A percentile compares a stretch with the other conserved stretches of the same genome.
Evolutionary conservation across 768 basidiomycete species (phyloP).

Genomic region (Stropharia rugosoannulata): DNA sequence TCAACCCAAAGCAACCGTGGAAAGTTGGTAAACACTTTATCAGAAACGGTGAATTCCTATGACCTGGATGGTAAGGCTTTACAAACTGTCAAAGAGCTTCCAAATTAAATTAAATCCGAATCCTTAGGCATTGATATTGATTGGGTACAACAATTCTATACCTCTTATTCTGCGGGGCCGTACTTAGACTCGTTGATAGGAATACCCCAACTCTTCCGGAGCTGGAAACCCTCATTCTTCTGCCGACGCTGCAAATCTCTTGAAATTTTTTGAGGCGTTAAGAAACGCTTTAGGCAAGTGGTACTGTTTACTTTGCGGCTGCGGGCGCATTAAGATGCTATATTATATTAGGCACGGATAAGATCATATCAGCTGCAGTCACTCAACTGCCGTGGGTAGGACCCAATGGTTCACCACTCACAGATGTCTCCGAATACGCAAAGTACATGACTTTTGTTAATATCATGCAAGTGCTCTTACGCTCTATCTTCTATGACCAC

Average conservation of each 20-base stretch:
- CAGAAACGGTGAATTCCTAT: conserved; percentile 52
- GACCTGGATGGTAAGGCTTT: conserved; percentile 51
- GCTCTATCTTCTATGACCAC: neutral
- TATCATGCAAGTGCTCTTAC: conserved; percentile 47
- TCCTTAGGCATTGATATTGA: conserved; percentile 41
- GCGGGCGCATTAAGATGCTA: neutral
- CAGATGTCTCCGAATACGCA: conserved; percentile 66
- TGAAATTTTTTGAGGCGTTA: conserved; percentile 56
- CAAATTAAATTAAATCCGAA: neutral
- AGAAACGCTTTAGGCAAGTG: conserved; percentile 48
- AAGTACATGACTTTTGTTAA: conserved; percentile 63
- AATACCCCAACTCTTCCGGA: conserved; percentile 67
- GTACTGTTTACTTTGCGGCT: neutral
- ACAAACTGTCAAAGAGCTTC: conserved; percentile 16
- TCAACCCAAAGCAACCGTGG: conserved; percentile 41
- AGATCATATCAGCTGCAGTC: conserved; percentile 71
- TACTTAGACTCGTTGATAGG: conserved; percentile 33
- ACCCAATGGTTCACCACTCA: conserved; percentile 55
- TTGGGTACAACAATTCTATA: conserved; percentile 38
- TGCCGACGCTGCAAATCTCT: conserved; percentile 61
- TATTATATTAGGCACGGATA: conserved; percentile 38
- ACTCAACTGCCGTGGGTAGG: conserved; percentile 68
- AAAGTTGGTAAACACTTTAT: conserved; percentile 55
- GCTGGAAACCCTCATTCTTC: conserved; percentile 58
- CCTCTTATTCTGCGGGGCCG: neutral